phyloP scores from a whole-genome alignment of 2,329 filamentous ascomycete genomes.

The Coniochaeta sp. region DNA sequence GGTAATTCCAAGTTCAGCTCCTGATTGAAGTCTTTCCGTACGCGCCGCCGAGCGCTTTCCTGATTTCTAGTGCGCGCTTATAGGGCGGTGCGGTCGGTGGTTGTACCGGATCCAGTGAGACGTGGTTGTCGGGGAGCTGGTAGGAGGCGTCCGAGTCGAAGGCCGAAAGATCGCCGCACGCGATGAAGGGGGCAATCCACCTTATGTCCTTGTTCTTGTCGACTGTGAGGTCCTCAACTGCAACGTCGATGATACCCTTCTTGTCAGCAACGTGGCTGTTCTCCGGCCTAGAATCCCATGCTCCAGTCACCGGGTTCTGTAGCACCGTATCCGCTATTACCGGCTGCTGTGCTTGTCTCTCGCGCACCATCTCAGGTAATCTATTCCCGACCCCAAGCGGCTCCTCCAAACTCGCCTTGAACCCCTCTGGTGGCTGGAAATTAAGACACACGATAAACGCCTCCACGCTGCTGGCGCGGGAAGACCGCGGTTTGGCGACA shows the following conservation, averaged over 20 bases:
- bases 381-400: slow-evolving; percentile 60
- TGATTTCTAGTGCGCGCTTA: slow-evolving; percentile 79
- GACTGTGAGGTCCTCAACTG: slow-evolving; percentile 38
- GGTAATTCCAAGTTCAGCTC: slow-evolving; percentile 8
- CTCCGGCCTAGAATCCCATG: slow-evolving; percentile 29
- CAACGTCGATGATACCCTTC: slow-evolving; percentile 36
- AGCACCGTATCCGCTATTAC: slow-evolving; percentile 31
- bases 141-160: slow-evolving; percentile 97
- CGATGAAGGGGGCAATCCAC: slow-evolving; percentile 94
- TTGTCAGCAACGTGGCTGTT: slow-evolving; percentile 12
- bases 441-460: slow-evolving; percentile 94
- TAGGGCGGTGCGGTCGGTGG: slow-evolving; percentile 95
- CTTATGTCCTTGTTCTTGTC: slow-evolving; percentile 36
- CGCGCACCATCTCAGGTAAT: slow-evolving; percentile 40
- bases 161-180: slow-evolving; percentile 90
- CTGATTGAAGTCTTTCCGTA: slow-evolving; percentile 59
- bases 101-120: slow-evolving; percentile 86
- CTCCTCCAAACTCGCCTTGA: slow-evolving; percentile 66
- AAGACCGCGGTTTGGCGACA: slow-evolving; percentile 89
- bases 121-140: slow-evolving; percentile 74
- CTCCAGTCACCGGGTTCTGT: slow-evolving; percentile 36
- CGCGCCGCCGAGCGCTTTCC: slow-evolving; percentile 66
- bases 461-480: slow-evolving; percentile 91
- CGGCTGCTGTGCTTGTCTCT: slow-evolving; percentile 30
- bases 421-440: slow-evolving; percentile 72